Base-by-base conservation (phyloP, 305 asterid genomes). In the Ilex paraguariensis region DNA sequence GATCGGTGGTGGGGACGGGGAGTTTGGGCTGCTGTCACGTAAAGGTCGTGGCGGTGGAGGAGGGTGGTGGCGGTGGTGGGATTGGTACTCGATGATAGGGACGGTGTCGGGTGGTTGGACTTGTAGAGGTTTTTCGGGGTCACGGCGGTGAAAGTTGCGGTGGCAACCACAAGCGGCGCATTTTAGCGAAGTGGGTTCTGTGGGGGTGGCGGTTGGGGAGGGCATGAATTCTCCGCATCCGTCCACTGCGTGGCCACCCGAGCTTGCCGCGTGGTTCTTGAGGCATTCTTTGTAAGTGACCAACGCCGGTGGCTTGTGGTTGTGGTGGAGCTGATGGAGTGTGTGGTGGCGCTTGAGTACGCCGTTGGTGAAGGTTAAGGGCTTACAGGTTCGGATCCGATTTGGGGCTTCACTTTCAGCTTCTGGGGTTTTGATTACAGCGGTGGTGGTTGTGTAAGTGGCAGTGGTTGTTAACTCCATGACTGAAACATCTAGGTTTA, bases 1-100 rank as follows among this genome's bases (percentile, higher is more conserved):
- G 70, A 79, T 82, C 83, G 85, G 85, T 57, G 83, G 87, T 16
- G 87, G 87, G 4, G 87, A 81, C 4, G 85, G 83, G 8, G 87
- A 79, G 15, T 73, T 48, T 11, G 82, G 81, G 81, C 84, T 73
- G 49, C 54, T 33, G 44, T 60, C 57, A 30, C 17, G 42, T 9
- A 15, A 6, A 7, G 21, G 30, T 54, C 5, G 62, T 6, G 40
- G 58, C 31, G 65, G 65, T 12, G 28, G 65, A n/a, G 56, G 65
- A 17, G 56, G 56, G 13, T 13, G 65, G 31, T 46, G 65, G 45
- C 65, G 56, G 44, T 72, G 80, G 68, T 67, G 78, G 12, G 83
- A 70, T 13, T 63, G 71, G 73, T 71, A 78, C 60, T 78, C 84
- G 14, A 79, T 64, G 0, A 74, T 63, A 13, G 65, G 66, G 60